These are phyloP conservation scores for Volvox reticuliferus DNA, from an alignment of 139 green algal species.

Conservation along the genomic window DNA sequence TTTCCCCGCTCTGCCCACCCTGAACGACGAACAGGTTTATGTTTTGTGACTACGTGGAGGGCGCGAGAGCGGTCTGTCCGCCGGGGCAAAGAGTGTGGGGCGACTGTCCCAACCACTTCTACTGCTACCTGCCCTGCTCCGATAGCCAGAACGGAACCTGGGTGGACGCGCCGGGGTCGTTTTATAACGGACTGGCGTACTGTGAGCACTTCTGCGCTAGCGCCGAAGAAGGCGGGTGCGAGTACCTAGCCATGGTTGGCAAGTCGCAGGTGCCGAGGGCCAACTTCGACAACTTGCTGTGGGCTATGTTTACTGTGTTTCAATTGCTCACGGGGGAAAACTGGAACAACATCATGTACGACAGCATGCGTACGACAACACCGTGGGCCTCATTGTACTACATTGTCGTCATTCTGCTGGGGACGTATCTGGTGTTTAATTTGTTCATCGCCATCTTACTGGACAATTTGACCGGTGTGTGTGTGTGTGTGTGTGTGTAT, in stretches of 20 bases:
- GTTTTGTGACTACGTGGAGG: conserved; percentile 45
- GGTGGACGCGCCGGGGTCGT: conserved; percentile 45
- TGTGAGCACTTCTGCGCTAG: conserved; percentile 66
- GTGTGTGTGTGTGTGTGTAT: not conserved
- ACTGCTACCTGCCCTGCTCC: conserved; percentile 43
- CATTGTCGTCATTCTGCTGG: conserved; percentile 71
- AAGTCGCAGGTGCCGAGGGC: conserved; percentile 54
- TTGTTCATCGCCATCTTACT: conserved; percentile 86
- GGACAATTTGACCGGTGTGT: conserved; percentile 57
- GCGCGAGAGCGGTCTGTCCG: conserved; percentile 22
- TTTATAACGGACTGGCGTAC: conserved; percentile 62
- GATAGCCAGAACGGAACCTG: not conserved
- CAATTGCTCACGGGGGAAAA: conserved; percentile 70
- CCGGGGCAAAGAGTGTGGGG: conserved; percentile 34
- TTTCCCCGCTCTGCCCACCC: not conserved
- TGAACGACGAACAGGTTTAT: conserved; percentile 26
- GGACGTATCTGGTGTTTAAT: conserved; percentile 85
- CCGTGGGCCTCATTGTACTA: conserved; percentile 65
- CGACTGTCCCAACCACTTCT: conserved; percentile 37
- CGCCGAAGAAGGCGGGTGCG: conserved; percentile 6
- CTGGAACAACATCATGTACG: conserved; percentile 46
- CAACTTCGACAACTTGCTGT: conserved; percentile 78
- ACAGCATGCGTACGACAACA: conserved; percentile 37
- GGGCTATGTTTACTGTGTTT: conserved; percentile 72
- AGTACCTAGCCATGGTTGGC: conserved; percentile 63